Evolutionary conservation across 2,329 filamentous ascomycete genomes (phyloP).

Genomic region (Aspergillus felis): DNA sequence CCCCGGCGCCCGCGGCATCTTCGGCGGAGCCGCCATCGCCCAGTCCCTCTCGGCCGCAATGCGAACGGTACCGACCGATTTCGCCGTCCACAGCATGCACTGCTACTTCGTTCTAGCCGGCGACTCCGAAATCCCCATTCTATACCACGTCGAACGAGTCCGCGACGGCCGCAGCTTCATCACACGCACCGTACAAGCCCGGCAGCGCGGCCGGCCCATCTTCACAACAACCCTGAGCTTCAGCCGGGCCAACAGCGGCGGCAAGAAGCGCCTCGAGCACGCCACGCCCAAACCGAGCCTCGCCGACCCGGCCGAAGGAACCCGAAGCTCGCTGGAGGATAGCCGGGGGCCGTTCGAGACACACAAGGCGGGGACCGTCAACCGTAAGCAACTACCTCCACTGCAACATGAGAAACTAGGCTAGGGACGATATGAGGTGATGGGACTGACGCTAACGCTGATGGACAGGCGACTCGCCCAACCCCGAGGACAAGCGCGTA

Average conservation of each 20-base stretch:
- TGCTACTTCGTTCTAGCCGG: slow-evolving; percentile 98
- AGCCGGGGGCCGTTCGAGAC: slow-evolving; percentile 55
- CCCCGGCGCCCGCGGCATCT: slow-evolving; percentile 86
- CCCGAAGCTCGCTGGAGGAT: slow-evolving; percentile 21
- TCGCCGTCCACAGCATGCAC: slow-evolving; percentile 92
- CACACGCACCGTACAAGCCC: slow-evolving; percentile 91
- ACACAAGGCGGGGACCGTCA: slow-evolving; percentile 54
- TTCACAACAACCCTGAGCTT: slow-evolving; percentile 96
- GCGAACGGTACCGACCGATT: slow-evolving; percentile 73
- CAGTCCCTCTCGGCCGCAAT: slow-evolving; percentile 87
- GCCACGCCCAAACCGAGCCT: slow-evolving; percentile 55
- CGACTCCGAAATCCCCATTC: slow-evolving; percentile 74
- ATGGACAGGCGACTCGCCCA: slow-evolving; percentile 35
- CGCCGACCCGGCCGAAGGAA: slow-evolving; percentile 26
- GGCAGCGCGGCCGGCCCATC: slow-evolving; percentile 82
- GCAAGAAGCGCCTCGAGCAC: slow-evolving; percentile 60
- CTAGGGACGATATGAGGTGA: background rate
- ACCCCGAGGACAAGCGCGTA: slow-evolving; percentile 64
- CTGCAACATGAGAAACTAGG: background rate
- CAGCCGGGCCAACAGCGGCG: slow-evolving; percentile 56
- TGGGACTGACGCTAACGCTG: background rate
- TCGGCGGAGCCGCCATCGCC: slow-evolving; percentile 87
- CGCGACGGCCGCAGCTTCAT: slow-evolving; percentile 86
- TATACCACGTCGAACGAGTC: slow-evolving; percentile 93
- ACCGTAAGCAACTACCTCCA: slow-evolving; percentile 38